These are phyloP conservation scores for Ogataea glucozyma DNA, from an alignment of 805 yeast species.

Conservation along the genomic window DNA sequence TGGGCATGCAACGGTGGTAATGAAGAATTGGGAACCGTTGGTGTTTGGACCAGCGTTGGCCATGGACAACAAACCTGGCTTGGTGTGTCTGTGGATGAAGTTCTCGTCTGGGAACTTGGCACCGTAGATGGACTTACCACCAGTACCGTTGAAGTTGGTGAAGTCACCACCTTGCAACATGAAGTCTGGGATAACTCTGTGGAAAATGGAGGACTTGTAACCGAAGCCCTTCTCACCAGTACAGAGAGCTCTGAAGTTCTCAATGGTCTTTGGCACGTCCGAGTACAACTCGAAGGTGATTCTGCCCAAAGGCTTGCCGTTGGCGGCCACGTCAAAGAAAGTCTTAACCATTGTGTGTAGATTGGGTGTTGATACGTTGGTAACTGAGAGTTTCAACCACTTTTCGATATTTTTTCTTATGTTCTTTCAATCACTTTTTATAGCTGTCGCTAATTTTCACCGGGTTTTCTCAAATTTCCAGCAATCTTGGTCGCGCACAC, in stretches of 20 bases:
- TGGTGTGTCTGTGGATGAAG: conserved; percentile 71
- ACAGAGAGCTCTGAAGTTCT: conserved; percentile 77
- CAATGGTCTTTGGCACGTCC: conserved; percentile 84
- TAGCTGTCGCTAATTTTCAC: conserved; percentile 5
- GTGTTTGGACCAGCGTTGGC: conserved; percentile 94
- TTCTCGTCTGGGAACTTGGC: conserved; percentile 60
- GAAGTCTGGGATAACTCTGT: conserved; percentile 95
- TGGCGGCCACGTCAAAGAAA: conserved; percentile 45
- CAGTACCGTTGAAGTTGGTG: conserved; percentile 85
- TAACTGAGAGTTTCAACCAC: too few species aligned
- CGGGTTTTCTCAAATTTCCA: conserved; percentile 8
- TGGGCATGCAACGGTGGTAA: conserved; percentile 75
- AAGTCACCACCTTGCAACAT: conserved; percentile 97
- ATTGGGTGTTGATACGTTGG: not conserved
- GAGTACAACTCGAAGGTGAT: conserved; percentile 85
- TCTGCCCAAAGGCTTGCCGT: conserved; percentile 46
- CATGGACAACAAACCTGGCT: conserved; percentile 84
- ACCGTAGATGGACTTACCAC: conserved; percentile 89
- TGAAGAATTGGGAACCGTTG: conserved; percentile 88
- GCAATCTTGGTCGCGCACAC: conserved; percentile 8
- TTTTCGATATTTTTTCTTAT: too few species aligned
- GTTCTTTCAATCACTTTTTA: conserved; percentile 5
- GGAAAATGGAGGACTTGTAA: conserved; percentile 84
- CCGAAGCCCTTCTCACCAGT: conserved; percentile 96
- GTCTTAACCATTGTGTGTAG: conserved; percentile 31